Percentiles rank a stretch among this genome's conserved stretches.
phyloP scores from a whole-genome alignment of 257 asterid genomes.

The Gentiana straminea region DNA sequence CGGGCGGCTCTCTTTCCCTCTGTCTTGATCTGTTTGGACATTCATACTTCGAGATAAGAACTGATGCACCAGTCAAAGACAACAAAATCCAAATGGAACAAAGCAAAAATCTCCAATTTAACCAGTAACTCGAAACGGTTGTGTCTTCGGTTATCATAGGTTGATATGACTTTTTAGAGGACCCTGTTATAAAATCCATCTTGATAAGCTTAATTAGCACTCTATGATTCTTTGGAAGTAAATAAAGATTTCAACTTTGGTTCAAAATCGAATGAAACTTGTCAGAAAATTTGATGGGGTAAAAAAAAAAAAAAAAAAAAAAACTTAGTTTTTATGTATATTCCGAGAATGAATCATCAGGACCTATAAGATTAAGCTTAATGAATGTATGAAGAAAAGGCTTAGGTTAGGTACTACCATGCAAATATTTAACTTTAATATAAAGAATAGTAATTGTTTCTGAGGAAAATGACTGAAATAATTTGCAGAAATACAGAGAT shows the following conservation, averaged over 20 bases:
- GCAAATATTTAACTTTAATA: neutral
- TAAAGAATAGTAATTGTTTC: neutral
- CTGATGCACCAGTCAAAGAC: constrained; percentile 55
- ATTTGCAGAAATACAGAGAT: constrained; percentile 20
- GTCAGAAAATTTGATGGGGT: too few relatives aligned
- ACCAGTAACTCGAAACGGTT: constrained; percentile 73
- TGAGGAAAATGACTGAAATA: constrained; percentile 16
- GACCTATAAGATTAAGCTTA: too few relatives aligned
- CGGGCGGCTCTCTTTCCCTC: constrained; percentile 22
- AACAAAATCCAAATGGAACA: constrained; percentile 61
- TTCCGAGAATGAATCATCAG: too few relatives aligned
- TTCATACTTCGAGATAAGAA: constrained; percentile 63
- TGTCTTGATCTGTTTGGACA: constrained; percentile 26
- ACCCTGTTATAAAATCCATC: constrained; percentile 79
- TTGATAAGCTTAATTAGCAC: neutral
- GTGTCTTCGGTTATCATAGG: constrained; percentile 69
- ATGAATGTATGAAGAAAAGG: neutral
- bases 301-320: too few relatives aligned
- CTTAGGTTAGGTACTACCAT: neutral
- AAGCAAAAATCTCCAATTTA: constrained; percentile 77
- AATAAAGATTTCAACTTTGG: too few relatives aligned
- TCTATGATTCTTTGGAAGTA: constrained; percentile 2
- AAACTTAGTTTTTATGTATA: too few relatives aligned
- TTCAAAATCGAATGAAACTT: too few relatives aligned
- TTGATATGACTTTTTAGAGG: constrained; percentile 63